Evolutionary conservation across 2,329 filamentous ascomycete genomes (phyloP).

Genomic region (Dactylonectria estremocensis): DNA sequence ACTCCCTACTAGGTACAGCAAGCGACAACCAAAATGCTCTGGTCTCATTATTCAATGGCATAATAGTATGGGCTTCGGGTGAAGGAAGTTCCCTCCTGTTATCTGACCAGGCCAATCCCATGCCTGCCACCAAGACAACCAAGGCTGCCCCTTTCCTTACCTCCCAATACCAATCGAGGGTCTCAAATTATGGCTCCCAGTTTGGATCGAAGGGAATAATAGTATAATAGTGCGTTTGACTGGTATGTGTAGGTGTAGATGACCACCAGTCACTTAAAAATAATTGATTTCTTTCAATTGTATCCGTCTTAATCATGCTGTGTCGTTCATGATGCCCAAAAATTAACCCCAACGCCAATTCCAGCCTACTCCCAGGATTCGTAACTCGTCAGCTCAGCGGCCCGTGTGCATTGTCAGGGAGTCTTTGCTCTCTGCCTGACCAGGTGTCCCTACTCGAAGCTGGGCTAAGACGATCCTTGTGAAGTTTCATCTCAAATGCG

Average conservation of each 20-base stretch:
- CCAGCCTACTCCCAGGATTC: conserved; percentile 7
- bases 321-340: conserved; percentile 3
- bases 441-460: conserved; percentile 43
- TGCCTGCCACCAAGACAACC: not conserved
- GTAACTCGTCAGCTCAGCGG: conserved; percentile 5
- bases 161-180: not conserved
- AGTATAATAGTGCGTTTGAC: conserved; percentile 5
- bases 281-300: not conserved
- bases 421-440: conserved; percentile 34
- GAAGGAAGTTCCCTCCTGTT: not conserved
- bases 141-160: not conserved
- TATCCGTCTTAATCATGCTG: not conserved
- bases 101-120: not conserved
- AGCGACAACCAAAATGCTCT: not conserved
- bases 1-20: conserved; percentile 10
- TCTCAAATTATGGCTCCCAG: not conserved
- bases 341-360: conserved; percentile 12
- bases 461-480: conserved; percentile 39
- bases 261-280: conserved; percentile 5
- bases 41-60: not conserved
- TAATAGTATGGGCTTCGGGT: not conserved
- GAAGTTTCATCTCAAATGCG: conserved; percentile 25
- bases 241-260: not conserved
- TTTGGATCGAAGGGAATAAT: conserved; percentile 7
- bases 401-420: conserved; percentile 25